Conservation (phyloP, 2,329 filamentous ascomycete genomes). For the Intubia oerlemansii region DNA sequence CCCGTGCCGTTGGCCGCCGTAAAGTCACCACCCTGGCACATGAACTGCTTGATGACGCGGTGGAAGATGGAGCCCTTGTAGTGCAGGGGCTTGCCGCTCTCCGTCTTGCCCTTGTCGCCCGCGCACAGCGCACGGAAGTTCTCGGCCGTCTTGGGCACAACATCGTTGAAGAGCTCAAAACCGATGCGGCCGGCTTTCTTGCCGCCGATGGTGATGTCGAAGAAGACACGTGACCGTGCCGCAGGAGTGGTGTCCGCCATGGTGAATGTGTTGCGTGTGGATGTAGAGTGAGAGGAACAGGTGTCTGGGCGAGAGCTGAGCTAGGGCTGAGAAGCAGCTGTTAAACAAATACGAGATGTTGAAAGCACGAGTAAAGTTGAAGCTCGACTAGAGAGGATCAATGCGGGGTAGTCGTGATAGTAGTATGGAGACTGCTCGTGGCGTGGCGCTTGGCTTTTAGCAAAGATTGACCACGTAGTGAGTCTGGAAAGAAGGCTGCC, state of each 20-base stretch:
- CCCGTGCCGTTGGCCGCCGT: slow-evolving; percentile 87
- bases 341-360: too few relatives aligned
- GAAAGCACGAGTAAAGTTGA: too few relatives aligned
- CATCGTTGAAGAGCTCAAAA: slow-evolving; percentile 58
- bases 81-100: slow-evolving; percentile 64
- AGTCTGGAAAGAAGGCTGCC: too few relatives aligned
- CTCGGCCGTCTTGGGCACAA: slow-evolving; percentile 86
- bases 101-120: slow-evolving; percentile 75
- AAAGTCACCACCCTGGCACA: slow-evolving; percentile 97
- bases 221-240: slow-evolving; percentile 57
- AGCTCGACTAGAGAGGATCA: too few relatives aligned
- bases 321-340: too few relatives aligned
- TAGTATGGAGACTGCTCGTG: too few relatives aligned
- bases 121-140: slow-evolving; percentile 93
- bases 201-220: slow-evolving; percentile 71
- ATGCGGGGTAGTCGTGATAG: too few relatives aligned
- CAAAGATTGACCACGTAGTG: too few relatives aligned
- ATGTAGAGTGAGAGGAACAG: neutral
- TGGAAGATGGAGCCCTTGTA: slow-evolving; percentile 92
- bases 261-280: slow-evolving; percentile 3
- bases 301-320: too few relatives aligned
- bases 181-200: slow-evolving; percentile 54
- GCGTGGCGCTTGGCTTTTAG: too few relatives aligned
- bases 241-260: slow-evolving; percentile 16
- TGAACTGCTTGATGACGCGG: slow-evolving; percentile 94